These are phyloP conservation scores for Benincasa hispida DNA, from an alignment of 306 rosid species.

Conservation along the genomic window DNA sequence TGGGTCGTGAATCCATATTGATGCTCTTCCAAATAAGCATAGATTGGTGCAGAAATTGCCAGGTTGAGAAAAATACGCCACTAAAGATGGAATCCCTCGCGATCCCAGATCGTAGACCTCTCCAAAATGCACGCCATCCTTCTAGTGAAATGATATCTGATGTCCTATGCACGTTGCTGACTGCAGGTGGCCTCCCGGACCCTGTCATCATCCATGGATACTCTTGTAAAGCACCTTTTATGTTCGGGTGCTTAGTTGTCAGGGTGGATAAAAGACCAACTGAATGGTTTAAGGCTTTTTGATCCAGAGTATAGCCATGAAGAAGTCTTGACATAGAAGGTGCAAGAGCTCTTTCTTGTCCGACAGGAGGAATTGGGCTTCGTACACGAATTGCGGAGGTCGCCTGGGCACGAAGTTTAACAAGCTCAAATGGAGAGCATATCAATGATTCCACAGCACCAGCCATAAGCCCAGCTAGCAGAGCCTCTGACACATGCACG, in stretches of 20 bases:
- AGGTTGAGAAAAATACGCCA: slow-evolving; percentile 69
- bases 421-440: slow-evolving; percentile 76
- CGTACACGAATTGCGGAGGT: slow-evolving; percentile 42
- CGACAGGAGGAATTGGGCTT: slow-evolving; percentile 23
- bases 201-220: slow-evolving; percentile 97
- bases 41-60: slow-evolving; percentile 77
- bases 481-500: slow-evolving; percentile 52
- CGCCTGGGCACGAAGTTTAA: slow-evolving; percentile 79
- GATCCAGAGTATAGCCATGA: slow-evolving; percentile 54
- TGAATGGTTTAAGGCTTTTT: slow-evolving; percentile 42
- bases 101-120: slow-evolving; percentile 70
- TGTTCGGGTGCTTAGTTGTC: slow-evolving; percentile 46
- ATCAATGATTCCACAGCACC: slow-evolving; percentile 59
- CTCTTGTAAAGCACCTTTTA: slow-evolving; percentile 48
- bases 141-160: slow-evolving; percentile 56
- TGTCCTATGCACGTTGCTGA: slow-evolving; percentile 43
- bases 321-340: slow-evolving; percentile 51
- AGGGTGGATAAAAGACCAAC: slow-evolving; percentile 64
- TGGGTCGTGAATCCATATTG: slow-evolving; percentile 74
- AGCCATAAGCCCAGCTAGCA: slow-evolving; percentile 64
- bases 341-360: slow-evolving; percentile 31
- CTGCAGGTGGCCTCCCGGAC: slow-evolving; percentile 72
- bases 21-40: slow-evolving; percentile 84
- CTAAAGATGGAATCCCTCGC: slow-evolving; percentile 78
- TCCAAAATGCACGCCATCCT: slow-evolving; percentile 81